Percentiles rank a stretch among this genome's conserved stretches.
phyloP scores from a whole-genome alignment of 176 grass and related monocot species.

The Musa itinerans region DNA sequence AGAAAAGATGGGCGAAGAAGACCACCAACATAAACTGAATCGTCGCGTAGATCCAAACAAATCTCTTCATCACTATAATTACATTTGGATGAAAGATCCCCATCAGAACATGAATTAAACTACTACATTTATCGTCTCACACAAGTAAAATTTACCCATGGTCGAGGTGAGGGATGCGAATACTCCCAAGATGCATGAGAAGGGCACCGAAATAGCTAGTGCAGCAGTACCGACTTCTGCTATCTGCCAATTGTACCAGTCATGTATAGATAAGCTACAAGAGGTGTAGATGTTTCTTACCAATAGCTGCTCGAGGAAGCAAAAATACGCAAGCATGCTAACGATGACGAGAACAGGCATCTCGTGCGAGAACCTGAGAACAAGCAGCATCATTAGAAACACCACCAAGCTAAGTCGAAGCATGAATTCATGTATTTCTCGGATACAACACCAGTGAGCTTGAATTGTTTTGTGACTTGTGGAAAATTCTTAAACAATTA shows the following conservation, averaged over 20 bases:
- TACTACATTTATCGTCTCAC: too few relatives aligned
- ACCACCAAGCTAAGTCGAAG: not conserved
- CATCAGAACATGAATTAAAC: not conserved
- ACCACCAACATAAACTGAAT: conserved; percentile 77
- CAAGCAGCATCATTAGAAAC: conserved; percentile 17
- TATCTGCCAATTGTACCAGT: conserved; percentile 26
- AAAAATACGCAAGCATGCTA: conserved; percentile 87
- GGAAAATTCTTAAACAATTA: too few relatives aligned
- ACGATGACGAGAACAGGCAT: conserved; percentile 63
- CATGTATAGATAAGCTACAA: not conserved
- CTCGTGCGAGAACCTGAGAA: conserved; percentile 58
- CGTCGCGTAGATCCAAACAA: conserved; percentile 51
- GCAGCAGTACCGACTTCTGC: conserved; percentile 46
- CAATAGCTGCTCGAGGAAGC: conserved; percentile 88
- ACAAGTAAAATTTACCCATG: conserved; percentile 40
- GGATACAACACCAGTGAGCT: not conserved
- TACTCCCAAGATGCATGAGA: conserved; percentile 76
- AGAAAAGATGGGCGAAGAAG: conserved; percentile 79
- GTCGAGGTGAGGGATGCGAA: conserved; percentile 69
- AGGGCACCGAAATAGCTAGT: conserved; percentile 69
- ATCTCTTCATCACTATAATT: conserved; percentile 52
- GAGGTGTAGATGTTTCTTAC: conserved; percentile 22
- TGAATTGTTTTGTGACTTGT: too few relatives aligned
- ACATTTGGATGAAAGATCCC: not conserved
- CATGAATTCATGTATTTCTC: not conserved